Base-by-base conservation (phyloP, 23 red algal species). In the Cyanidioschyzon merolae region DNA sequence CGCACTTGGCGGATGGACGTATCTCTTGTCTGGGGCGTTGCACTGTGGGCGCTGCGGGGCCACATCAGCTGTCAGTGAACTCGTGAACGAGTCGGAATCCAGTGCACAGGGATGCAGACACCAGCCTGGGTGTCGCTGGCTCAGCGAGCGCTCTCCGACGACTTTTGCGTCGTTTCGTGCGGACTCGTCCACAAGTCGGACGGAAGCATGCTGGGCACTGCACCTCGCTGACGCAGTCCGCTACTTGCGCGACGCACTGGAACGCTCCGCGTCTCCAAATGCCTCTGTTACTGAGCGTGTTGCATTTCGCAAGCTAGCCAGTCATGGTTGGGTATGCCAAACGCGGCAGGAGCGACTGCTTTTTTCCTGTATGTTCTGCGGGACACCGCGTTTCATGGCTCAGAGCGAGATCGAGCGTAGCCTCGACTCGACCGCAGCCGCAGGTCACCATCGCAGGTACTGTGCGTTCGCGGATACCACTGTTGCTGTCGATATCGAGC, bases 301-400 rank as follows among this genome's bases (percentile, higher is more conserved):
- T 7, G 45, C 7, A 21, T 21, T 54, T 7, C 12, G 21, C 7
- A 71, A 7, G 32, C 63, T 71, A 3, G 63, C 63, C n/a, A 25
- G 32, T 12, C 63, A 71, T 27, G 63, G 63, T 27, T 71, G 63
- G 63, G n/a, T 32, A 35, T 35, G 7, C n/a, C 12, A 27, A 27
- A 3, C 16, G 63, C 2, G 29, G 63, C 63, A 27, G 12, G n/a
- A 35, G 12, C 12, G 29, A 17, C 63, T 35, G n/a, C 29, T 71
- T 3, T 35, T 71, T 35, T 7, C n/a, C 29, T 71, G 63, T 35
- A 71, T 71, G 63, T 71, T 32, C 63, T 71, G 63, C 63, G 63
- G 63, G 7, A 27, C 63, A 21, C 45, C 7, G 7, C 45, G 45
- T 54, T 21, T 54, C 12, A 54, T 54, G 12, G 45, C 45, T 7